These are phyloP conservation scores for Globisporangium heterothallicum DNA, from an alignment of 352 stramenopile genomes.

Conservation along the genomic window DNA sequence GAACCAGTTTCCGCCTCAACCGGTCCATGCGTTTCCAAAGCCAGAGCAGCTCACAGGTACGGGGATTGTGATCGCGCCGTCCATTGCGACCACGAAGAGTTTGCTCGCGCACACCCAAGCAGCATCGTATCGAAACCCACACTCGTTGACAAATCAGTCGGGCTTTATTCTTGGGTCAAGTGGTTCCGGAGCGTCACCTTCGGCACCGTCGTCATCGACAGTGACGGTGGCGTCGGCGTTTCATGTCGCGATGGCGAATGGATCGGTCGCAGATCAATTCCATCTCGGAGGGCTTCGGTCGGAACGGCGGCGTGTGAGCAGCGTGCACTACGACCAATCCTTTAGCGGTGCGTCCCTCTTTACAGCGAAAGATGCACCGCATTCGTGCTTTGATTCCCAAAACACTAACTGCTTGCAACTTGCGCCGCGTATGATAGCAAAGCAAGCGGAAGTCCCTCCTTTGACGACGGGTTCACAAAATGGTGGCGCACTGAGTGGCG, in stretches of 20 bases:
- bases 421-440: neutral
- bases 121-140: constrained; percentile 9
- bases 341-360: constrained; percentile 27
- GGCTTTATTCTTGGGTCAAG: constrained; percentile 12
- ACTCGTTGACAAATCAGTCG: constrained; percentile 23
- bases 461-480: neutral
- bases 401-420: neutral
- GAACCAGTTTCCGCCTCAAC: constrained; percentile 16
- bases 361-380: no score
- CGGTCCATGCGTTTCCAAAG: constrained; percentile 27
- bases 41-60: constrained; percentile 34
- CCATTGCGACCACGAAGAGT: constrained; percentile 41
- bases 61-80: constrained; percentile 37
- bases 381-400: neutral
- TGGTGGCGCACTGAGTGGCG: neutral
- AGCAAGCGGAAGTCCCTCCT: constrained; percentile 4
- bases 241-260: constrained; percentile 17
- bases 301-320: constrained; percentile 39
- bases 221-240: constrained; percentile 51
- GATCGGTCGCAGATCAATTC: constrained; percentile 21
- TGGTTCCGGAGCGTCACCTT: constrained; percentile 11
- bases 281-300: constrained; percentile 34
- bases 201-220: constrained; percentile 20
- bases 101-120: constrained; percentile 22
- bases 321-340: constrained; percentile 52